Conservation (phyloP, 768 basidiomycete genomes). For the Chalciporus chontae region DNA sequence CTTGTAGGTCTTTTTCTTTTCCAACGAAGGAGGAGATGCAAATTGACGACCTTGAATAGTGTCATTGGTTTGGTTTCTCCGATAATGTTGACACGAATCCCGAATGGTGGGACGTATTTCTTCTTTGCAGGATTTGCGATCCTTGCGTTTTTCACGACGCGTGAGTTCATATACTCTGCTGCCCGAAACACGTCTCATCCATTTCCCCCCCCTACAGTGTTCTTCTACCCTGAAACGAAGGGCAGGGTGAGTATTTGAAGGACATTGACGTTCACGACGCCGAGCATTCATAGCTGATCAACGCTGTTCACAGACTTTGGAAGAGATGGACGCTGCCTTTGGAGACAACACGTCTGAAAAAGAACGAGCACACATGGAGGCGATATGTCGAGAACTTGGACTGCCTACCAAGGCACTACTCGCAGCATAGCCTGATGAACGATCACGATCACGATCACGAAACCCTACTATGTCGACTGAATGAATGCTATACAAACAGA, state of each 20-base stretch:
- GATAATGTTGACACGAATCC: constrained; percentile 20
- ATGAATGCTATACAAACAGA: neutral
- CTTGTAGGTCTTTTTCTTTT: constrained; percentile 19
- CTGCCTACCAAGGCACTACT: constrained; percentile 25
- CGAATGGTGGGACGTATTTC: constrained; percentile 26
- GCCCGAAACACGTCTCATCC: neutral
- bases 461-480: too few relatives aligned
- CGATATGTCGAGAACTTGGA: constrained; percentile 28
- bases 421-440: constrained; percentile 9
- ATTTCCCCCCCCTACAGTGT: constrained; percentile 6
- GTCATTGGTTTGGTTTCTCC: constrained; percentile 29
- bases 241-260: constrained; percentile 24
- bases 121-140: constrained; percentile 26
- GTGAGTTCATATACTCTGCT: constrained; percentile 14
- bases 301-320: constrained; percentile 24
- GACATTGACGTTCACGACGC: neutral
- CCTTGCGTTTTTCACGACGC: constrained; percentile 27
- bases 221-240: constrained; percentile 31
- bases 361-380: constrained; percentile 25
- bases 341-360: constrained; percentile 27
- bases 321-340: constrained; percentile 33
- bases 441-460: neutral
- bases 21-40: neutral
- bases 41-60: constrained; percentile 7
- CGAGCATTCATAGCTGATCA: neutral